Evolutionary conservation across 495 filamentous ascomycete genomes (phyloP).

Genomic region (Cryomyces minteri): DNA sequence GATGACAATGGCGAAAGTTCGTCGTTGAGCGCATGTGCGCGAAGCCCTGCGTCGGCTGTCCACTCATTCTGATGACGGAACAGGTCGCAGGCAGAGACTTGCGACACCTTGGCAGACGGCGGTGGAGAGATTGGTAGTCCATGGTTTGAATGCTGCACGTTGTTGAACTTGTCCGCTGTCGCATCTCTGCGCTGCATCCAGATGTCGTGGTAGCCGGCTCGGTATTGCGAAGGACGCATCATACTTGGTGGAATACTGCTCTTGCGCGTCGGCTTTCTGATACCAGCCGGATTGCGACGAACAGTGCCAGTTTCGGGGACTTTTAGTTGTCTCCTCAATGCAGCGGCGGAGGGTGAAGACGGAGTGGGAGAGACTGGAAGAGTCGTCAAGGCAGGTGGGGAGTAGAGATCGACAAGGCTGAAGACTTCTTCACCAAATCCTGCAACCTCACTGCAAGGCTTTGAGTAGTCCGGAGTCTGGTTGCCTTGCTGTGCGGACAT

Average conservation of each 20-base stretch:
- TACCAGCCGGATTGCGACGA: neutral
- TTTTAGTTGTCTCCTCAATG: no score
- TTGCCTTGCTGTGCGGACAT: slow-evolving; percentile 4
- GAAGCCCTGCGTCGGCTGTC: neutral
- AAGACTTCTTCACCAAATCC: slow-evolving; percentile 8
- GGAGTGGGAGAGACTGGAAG: no score
- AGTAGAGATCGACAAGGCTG: slow-evolving; percentile 3
- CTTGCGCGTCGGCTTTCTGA: slow-evolving; percentile 10
- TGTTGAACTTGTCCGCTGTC: slow-evolving; percentile 13
- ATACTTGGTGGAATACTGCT: slow-evolving; percentile 13
- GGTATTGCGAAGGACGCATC: slow-evolving; percentile 18
- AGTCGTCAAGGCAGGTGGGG: no score
- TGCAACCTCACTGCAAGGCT: slow-evolving; percentile 7
- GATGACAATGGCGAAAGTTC: slow-evolving; percentile 11
- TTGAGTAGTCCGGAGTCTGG: slow-evolving; percentile 8
- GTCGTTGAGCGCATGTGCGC: slow-evolving; percentile 7
- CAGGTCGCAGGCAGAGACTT: neutral
- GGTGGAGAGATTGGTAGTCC: slow-evolving; percentile 12
- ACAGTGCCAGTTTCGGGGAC: neutral
- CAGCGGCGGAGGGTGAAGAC: no score
- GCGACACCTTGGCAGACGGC: slow-evolving; percentile 9
- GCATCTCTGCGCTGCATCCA: slow-evolving; percentile 13
- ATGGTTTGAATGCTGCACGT: slow-evolving; percentile 7
- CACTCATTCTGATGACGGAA: neutral
- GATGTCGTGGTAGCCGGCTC: slow-evolving; percentile 10